These are phyloP conservation scores for Penicillium digitatum DNA, from an alignment of 2,329 filamentous ascomycete species.

Conservation along the genomic window DNA sequence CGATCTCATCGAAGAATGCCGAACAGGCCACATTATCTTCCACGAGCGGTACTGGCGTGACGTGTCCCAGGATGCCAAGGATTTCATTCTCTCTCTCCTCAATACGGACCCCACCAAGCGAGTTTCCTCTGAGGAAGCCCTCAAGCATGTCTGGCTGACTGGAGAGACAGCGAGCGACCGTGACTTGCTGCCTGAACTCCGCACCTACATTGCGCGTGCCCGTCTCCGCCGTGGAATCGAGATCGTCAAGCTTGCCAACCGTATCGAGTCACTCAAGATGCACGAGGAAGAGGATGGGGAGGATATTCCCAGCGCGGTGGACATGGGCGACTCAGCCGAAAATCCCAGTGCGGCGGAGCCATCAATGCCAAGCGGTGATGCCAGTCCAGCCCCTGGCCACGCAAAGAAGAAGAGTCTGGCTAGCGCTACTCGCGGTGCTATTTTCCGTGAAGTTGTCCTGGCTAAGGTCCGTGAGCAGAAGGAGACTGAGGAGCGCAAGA, in stretches of 20 bases:
- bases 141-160: conserved; percentile 82
- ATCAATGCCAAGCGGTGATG: conserved; percentile 20
- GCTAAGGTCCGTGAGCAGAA: conserved; percentile 93
- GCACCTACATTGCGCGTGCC: conserved; percentile 85
- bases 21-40: conserved; percentile 77
- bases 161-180: conserved; percentile 90
- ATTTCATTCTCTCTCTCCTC: conserved; percentile 81
- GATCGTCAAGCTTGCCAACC: conserved; percentile 90
- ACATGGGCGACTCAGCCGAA: conserved; percentile 57
- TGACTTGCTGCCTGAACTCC: conserved; percentile 96
- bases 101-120: conserved; percentile 73
- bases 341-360: conserved; percentile 11
- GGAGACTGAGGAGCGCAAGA: conserved; percentile 72
- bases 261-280: conserved; percentile 90
- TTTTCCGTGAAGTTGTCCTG: conserved; percentile 90
- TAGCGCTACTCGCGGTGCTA: conserved; percentile 62
- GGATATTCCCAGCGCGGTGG: conserved; percentile 56
- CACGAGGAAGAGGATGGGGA: conserved; percentile 83
- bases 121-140: conserved; percentile 72
- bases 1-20: conserved; percentile 93
- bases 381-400: conserved; percentile 22
- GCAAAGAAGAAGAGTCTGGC: conserved; percentile 52
- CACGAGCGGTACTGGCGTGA: conserved; percentile 99
- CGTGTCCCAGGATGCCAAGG: conserved; percentile 90
- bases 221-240: conserved; percentile 91